Conservation (phyloP, 805 yeast genomes). For the Pichia exigua region DNA sequence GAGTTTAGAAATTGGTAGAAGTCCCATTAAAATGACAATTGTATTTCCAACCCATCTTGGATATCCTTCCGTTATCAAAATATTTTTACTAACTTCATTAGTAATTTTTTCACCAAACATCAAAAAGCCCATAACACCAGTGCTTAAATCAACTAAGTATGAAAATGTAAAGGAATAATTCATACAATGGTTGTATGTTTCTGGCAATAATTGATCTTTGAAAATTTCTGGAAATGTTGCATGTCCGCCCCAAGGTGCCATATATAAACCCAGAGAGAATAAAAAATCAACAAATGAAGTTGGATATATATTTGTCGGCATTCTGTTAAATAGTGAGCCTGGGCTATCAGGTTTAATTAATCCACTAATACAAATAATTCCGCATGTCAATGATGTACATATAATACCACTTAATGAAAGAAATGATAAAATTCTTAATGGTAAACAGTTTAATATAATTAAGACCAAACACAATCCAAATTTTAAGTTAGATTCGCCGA, state of each 20-base stretch:
- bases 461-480: conserved; percentile 30
- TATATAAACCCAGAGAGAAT: conserved; percentile 55
- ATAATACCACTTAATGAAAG: conserved; percentile 64
- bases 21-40: conserved; percentile 64
- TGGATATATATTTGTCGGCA: conserved; percentile 67
- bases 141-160: conserved; percentile 49
- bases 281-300: conserved; percentile 40
- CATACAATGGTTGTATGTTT: conserved; percentile 46
- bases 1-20: conserved; percentile 76
- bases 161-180: conserved; percentile 54
- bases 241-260: conserved; percentile 85
- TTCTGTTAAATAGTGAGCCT: conserved; percentile 62
- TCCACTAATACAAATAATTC: conserved; percentile 56
- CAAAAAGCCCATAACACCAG: conserved; percentile 59
- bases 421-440: conserved; percentile 64
- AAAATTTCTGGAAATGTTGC: conserved; percentile 71
- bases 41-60: conserved; percentile 40
- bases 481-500: conserved; percentile 36
- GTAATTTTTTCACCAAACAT: conserved; percentile 46
- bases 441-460: conserved; percentile 51
- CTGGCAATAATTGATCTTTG: conserved; percentile 64
- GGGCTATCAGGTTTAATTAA: conserved; percentile 52
- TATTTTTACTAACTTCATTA: conserved; percentile 45
- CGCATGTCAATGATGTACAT: conserved; percentile 58
- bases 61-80: conserved; percentile 37